Percentiles rank a stretch among this genome's conserved stretches.
phyloP scores from a whole-genome alignment of 257 asterid species.

The Solanum boliviense region DNA sequence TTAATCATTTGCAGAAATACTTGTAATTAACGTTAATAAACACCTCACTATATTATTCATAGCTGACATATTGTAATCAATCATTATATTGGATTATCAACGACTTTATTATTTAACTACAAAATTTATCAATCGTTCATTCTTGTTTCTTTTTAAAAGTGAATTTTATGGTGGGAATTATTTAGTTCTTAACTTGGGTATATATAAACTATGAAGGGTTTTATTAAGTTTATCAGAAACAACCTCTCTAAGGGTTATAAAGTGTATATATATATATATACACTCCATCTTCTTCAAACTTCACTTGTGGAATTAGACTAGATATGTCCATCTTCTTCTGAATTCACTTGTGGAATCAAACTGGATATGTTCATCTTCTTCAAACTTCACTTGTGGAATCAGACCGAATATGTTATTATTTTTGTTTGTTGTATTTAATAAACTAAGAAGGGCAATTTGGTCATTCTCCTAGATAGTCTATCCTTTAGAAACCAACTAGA shows the following conservation, averaged over 20 bases:
- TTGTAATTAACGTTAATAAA: not conserved
- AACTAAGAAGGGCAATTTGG: not conserved
- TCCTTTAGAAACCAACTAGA: not conserved
- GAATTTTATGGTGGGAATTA: not conserved
- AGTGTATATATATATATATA: too few relatives aligned
- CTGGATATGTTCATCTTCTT: not conserved
- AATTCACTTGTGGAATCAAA: not conserved
- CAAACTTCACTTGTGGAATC: fast-evolving
- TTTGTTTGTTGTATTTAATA: not conserved
- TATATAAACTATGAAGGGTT: not conserved
- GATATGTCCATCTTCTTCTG: not conserved
- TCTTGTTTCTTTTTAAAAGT: not conserved
- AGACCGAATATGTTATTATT: not conserved
- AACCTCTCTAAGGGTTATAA: not conserved
- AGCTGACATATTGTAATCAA: not conserved
- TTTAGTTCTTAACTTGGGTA: not conserved
- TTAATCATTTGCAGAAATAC: not conserved
- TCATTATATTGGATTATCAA: not conserved
- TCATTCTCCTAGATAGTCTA: not conserved
- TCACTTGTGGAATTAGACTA: not conserved
- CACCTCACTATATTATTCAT: not conserved
- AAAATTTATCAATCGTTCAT: not conserved
- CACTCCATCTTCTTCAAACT: too few relatives aligned
- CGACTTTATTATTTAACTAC: not conserved
- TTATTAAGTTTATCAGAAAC: not conserved